Evolutionary conservation across 2,329 filamentous ascomycete genomes (phyloP).

Genomic region (Claviceps paspali): DNA sequence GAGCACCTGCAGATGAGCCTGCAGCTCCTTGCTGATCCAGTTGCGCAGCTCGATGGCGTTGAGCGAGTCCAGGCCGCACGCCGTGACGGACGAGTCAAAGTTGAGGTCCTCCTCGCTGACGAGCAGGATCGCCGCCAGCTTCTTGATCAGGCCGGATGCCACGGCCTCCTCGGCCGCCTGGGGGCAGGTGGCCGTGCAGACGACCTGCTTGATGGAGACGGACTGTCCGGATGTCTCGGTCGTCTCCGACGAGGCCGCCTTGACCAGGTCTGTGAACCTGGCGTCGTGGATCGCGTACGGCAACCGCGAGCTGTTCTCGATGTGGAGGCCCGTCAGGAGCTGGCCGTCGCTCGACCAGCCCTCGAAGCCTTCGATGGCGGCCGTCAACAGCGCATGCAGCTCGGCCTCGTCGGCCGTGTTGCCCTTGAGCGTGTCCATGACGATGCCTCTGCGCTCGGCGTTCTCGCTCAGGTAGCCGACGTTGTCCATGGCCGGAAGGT

Average conservation of each 20-base stretch:
- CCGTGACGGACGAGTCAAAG: conserved; percentile 9
- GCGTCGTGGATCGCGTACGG: conserved; percentile 30
- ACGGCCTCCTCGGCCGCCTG: conserved; percentile 11
- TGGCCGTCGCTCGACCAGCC: conserved; percentile 25
- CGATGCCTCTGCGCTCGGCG: conserved; percentile 25
- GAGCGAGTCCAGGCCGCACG: conserved; percentile 27
- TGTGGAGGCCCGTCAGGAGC: conserved; percentile 37
- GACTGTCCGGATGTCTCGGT: conserved; percentile 4
- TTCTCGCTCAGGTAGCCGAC: conserved; percentile 28
- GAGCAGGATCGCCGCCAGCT: conserved; percentile 21
- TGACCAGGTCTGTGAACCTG: conserved; percentile 4
- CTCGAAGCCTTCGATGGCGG: conserved; percentile 26
- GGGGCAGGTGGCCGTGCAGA: neutral
- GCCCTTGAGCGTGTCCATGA: conserved; percentile 29
- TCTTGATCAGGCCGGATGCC: conserved; percentile 11
- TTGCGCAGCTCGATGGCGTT: conserved; percentile 35
- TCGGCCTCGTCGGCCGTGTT: conserved; percentile 37
- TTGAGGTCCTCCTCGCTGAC: conserved; percentile 8
- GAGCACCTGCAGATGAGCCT: conserved; percentile 32
- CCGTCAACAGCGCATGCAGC: conserved; percentile 36
- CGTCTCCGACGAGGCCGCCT: neutral
- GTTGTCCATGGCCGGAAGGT: conserved; percentile 36
- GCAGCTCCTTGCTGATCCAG: conserved; percentile 30
- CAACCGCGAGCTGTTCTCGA: conserved; percentile 25
- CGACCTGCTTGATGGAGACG: conserved; percentile 8